These are phyloP conservation scores for Emmonsiellopsis sp. DNA, from an alignment of 2,329 filamentous ascomycete genomes.

Conservation along the genomic window DNA sequence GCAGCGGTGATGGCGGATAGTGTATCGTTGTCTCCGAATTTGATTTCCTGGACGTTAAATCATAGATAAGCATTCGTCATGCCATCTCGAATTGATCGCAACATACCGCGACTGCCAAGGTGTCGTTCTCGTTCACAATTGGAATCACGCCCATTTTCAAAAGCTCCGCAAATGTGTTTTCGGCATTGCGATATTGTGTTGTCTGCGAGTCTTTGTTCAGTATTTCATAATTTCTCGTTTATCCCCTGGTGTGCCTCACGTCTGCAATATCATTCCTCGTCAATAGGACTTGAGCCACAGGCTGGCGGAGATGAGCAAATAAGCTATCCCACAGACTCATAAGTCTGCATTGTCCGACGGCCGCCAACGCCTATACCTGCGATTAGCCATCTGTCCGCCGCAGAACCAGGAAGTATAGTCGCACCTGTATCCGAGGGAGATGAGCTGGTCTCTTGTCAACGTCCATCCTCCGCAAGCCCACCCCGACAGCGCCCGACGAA, in stretches of 20 bases:
- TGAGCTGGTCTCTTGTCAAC: slow-evolving; percentile 80
- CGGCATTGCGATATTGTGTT: slow-evolving; percentile 90
- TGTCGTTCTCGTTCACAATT: slow-evolving; percentile 98
- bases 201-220: slow-evolving; percentile 41
- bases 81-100: not conserved
- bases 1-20: slow-evolving; percentile 91
- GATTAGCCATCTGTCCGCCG: slow-evolving; percentile 5
- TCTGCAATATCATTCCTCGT: slow-evolving; percentile 96
- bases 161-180: slow-evolving; percentile 86
- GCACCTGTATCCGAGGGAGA: slow-evolving; percentile 72
- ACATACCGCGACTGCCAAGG: slow-evolving; percentile 68
- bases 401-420: slow-evolving; percentile 3
- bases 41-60: slow-evolving; percentile 59
- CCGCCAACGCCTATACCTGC: slow-evolving; percentile 62
- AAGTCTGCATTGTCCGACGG: slow-evolving; percentile 89
- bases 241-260: slow-evolving; percentile 38
- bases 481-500: slow-evolving; percentile 92
- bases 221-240: not conserved
- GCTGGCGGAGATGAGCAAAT: slow-evolving; percentile 78
- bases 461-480: slow-evolving; percentile 84
- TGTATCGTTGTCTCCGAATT: slow-evolving; percentile 98
- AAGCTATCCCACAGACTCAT: slow-evolving; percentile 94
- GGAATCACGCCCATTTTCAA: slow-evolving; percentile 93
- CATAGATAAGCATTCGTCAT: not conserved
- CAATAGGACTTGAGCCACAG: slow-evolving; percentile 86